Base-by-base conservation (phyloP, 1,284 basidiomycete genomes). In the Ceratobasidium sp. region DNA sequence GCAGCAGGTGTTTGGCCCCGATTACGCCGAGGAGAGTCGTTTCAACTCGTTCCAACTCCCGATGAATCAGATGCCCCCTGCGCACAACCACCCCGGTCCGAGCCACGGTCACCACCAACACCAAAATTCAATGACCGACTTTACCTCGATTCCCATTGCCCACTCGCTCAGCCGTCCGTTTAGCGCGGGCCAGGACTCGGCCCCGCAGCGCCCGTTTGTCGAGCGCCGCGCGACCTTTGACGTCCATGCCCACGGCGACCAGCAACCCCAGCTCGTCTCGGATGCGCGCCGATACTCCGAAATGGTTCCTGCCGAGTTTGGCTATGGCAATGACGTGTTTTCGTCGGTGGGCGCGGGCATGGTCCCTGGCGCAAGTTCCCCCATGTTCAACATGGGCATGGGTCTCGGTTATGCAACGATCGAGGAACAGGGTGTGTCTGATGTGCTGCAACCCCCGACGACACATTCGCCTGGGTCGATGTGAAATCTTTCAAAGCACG, bases 81-180 rank as follows among this genome's bases (percentile, higher is more conserved):
- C 70, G 12, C 33, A 52, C 30, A 62, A 62, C 59, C 59, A 62
- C 59, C 30, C 59, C 35, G 55, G 71, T 23, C 66, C 46, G 54
- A 52, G 55, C 68, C 62, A 50, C 52, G 50, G 30, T 10, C 57
- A 62, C 33, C 78, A 78, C 50, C 65, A 69, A 20, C 78, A 77
- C 73, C 65, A 74, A 33, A 66, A 48, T 30, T 78, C 78, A n/a
- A 65, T 78, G 64, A 59, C 73, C 62, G 78, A 78, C 65, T 78
- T 78, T 57, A 60, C 73, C 44, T 62, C 73, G 33, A 62, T 78
- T 55, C 78, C 78, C 55, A 78, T 78, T 50, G 52, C 78, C 41
- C 78, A 78, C 30, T 66, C 64, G 64, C 57, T 69, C 50, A 78
- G 62, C 52, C 77, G 77, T 4, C 77, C 77, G 30, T 78, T 67